Conservation (phyloP, 2,329 filamentous ascomycete species). For the Fusarium floridanum region DNA sequence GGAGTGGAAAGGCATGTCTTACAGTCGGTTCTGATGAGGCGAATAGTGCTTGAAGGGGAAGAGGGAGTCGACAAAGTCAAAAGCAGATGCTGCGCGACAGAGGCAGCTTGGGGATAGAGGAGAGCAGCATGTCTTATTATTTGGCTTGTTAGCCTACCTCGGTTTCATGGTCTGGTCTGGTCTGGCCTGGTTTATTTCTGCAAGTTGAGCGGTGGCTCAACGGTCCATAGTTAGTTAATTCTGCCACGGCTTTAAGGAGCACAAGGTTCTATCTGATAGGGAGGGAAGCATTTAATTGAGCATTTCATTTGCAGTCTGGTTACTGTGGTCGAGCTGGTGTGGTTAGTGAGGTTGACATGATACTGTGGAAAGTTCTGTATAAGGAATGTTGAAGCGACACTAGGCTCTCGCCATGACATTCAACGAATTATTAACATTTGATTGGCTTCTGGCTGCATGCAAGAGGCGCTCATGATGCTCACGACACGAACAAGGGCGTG, state of each 20-base stretch:
- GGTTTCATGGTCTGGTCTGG: neutral
- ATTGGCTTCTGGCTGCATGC: neutral
- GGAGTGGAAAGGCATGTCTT: conserved; percentile 21
- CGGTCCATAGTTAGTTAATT: neutral
- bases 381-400: conserved; percentile 1
- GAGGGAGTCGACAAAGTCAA: neutral
- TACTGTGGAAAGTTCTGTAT: neutral
- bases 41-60: conserved; percentile 23
- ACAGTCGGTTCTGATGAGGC: conserved; percentile 23
- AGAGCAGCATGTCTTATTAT: neutral
- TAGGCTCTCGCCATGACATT: neutral
- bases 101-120: neutral
- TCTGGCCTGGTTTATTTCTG: conserved; percentile 1
- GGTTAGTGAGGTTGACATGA: neutral
- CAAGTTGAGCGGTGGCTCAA: neutral
- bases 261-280: neutral
- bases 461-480: neutral
- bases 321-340: neutral
- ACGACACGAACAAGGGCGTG: neutral
- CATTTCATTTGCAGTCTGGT: neutral
- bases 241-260: neutral
- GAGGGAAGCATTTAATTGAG: neutral
- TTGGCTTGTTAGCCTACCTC: neutral
- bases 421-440: neutral
- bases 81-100: neutral